phyloP scores from a whole-genome alignment of 225 moss, liverwort and hornwort species.

The Pleurozium schreberi region DNA sequence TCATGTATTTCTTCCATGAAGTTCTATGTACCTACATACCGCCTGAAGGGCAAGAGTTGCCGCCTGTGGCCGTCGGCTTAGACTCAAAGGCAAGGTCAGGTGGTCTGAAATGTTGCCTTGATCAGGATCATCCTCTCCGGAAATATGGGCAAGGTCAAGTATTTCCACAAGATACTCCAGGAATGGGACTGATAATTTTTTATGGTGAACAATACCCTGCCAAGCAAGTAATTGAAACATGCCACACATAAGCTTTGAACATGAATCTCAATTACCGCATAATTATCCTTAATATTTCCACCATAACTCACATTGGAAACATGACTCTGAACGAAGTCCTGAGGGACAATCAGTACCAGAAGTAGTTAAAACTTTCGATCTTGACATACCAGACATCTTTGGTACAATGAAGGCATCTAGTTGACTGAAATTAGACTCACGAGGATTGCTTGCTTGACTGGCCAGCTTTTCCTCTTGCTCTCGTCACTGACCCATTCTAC shows the following conservation, averaged over 20 bases:
- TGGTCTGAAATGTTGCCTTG: conserved; percentile 45
- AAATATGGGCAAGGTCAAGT: conserved; percentile 58
- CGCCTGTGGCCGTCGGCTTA: conserved; percentile 60
- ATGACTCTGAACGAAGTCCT: background rate
- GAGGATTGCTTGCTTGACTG: conserved; percentile 15
- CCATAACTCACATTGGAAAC: background rate
- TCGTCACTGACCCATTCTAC: conserved; percentile 15
- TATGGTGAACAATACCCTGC: conserved; percentile 65
- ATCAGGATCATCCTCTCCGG: conserved; percentile 48
- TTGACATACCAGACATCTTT: background rate
- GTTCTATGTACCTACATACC: conserved; percentile 32
- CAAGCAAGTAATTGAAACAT: background rate
- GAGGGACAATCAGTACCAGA: background rate
- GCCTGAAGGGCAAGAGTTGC: conserved; percentile 78
- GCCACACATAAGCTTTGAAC: background rate
- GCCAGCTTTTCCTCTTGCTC: conserved; percentile 16
- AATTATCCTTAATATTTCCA: background rate
- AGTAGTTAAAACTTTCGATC: background rate
- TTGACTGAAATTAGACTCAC: conserved; percentile 1
- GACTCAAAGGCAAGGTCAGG: conserved; percentile 11
- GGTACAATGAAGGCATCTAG: background rate
- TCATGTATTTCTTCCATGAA: background rate
- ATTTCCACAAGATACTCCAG: conserved; percentile 68
- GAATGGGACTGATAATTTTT: conserved; percentile 51
- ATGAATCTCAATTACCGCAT: background rate